Conservation (phyloP, 768 basidiomycete genomes). For the Favolaschia claudopus region DNA sequence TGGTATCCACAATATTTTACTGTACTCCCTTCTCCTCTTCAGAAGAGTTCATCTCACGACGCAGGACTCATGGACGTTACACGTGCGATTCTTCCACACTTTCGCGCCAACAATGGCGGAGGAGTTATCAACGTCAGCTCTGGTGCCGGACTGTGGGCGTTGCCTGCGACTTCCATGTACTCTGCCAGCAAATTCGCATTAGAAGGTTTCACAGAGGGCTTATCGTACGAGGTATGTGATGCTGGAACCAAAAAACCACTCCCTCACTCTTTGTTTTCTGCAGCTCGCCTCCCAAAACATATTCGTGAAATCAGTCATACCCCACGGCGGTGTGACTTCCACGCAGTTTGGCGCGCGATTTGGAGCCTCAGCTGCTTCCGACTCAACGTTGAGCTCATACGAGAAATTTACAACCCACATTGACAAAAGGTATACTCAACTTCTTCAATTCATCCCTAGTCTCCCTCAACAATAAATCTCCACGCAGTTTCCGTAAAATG, state of each 20-base stretch:
- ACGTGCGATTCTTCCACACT: slow-evolving; percentile 28
- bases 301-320: slow-evolving; percentile 29
- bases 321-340: slow-evolving; percentile 27
- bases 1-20: slow-evolving; percentile 12
- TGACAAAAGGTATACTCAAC: slow-evolving; percentile 12
- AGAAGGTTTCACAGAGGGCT: slow-evolving; percentile 34
- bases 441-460: too few species aligned
- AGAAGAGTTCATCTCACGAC: not conserved
- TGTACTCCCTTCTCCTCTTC: not conserved
- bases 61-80: slow-evolving; percentile 32
- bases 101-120: slow-evolving; percentile 26
- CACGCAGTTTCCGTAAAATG: slow-evolving; percentile 24
- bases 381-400: slow-evolving; percentile 19
- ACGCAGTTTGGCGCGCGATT: slow-evolving; percentile 24
- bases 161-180: slow-evolving; percentile 30
- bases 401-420: slow-evolving; percentile 12
- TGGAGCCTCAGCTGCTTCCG: slow-evolving; percentile 6
- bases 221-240: slow-evolving; percentile 29
- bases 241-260: too few species aligned
- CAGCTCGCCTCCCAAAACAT: slow-evolving; percentile 32
- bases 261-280: too few species aligned
- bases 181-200: slow-evolving; percentile 32
- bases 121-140: slow-evolving; percentile 32
- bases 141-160: slow-evolving; percentile 27
- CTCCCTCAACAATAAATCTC: too few species aligned